Evolutionary conservation across 176 grass and related monocot genomes (phyloP), one percentile per base, ranked within the genome.

Genomic region (Musa beccarii): DNA sequence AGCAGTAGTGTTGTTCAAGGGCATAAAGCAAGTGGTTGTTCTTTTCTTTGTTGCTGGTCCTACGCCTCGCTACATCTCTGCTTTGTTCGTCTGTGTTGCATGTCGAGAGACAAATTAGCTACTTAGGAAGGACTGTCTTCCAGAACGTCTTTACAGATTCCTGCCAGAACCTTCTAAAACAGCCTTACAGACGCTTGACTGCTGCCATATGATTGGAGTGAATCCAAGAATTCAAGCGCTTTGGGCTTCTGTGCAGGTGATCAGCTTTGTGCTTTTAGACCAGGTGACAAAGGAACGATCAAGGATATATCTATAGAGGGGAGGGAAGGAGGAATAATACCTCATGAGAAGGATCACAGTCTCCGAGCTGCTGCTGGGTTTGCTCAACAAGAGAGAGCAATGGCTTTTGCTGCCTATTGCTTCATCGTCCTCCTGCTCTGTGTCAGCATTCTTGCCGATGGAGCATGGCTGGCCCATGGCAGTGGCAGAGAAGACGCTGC

Each of bases 191-290:
- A 52, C 23, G 68, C 49, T 21, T 21, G 68, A 51, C n/a, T 52
- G 34, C 34, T 62, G 17, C 17, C 20, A n/a, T 62, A 15, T 11
- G 34, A 71, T 21, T n/a, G 14, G 51, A 71, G 69, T 71, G 50
- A 71, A 51, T 52, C 69, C 69, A 50, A 51, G 69, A 10, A 51
- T 52, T 43, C 69, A 50, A 51, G 69, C 3, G 49, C 50, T 71
- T 51, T 20, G 50, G 50, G 49, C 28, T 51, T 22, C 63, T 66
- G 25, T 24, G 49, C 43, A 51, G 29, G 7, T n/a, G 34, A 51
- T 74, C 13, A 74, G 53, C 72, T 57, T 74, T 74, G 14, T 54
- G 52, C 53, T 56, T 70, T 74, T 74, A 59, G 72, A 74, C 72
- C 72, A 74, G 2, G 28, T 21, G 11, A 21, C 19, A 70, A 10